phyloP scores from a whole-genome alignment of 108 stramenopile genomes.

The Fragilariopsis cylindrus region DNA sequence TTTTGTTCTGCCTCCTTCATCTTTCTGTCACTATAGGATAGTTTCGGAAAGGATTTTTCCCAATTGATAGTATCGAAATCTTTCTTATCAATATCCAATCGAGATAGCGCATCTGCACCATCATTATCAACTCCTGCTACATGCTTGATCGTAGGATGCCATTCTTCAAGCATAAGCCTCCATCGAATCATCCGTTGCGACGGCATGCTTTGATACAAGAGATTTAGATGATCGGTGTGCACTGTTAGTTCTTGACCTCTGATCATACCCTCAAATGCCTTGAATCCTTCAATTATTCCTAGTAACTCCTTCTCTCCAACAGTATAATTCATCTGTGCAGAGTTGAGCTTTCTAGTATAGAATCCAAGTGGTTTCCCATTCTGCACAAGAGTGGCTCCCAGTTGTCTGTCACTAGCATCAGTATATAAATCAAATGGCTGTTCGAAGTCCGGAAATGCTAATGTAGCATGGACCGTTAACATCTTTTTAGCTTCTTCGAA shows the following conservation, averaged over 20 bases:
- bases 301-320: conserved; percentile 48
- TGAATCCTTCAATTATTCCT: conserved; percentile 50
- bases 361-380: conserved; percentile 40
- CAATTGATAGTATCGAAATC: no score
- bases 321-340: conserved; percentile 38
- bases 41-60: no score
- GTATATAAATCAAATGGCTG: conserved; percentile 36
- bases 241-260: conserved; percentile 38
- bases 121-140: no score
- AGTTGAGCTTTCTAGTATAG: conserved; percentile 42
- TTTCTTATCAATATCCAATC: not conserved
- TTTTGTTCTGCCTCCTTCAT: no score
- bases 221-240: conserved; percentile 46
- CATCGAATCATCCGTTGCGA: conserved; percentile 49
- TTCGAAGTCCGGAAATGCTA: conserved; percentile 48
- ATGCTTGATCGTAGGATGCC: conserved; percentile 7
- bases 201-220: conserved; percentile 24
- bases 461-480: conserved; percentile 33
- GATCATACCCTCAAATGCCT: conserved; percentile 46
- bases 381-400: conserved; percentile 47
- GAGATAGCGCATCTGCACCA: no score
- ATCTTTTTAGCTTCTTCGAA: conserved; percentile 47
- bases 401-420: conserved; percentile 37
- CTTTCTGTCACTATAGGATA: no score
- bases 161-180: conserved; percentile 44